Conservation (phyloP, 441 rosid species). For the Viola pubescens region DNA sequence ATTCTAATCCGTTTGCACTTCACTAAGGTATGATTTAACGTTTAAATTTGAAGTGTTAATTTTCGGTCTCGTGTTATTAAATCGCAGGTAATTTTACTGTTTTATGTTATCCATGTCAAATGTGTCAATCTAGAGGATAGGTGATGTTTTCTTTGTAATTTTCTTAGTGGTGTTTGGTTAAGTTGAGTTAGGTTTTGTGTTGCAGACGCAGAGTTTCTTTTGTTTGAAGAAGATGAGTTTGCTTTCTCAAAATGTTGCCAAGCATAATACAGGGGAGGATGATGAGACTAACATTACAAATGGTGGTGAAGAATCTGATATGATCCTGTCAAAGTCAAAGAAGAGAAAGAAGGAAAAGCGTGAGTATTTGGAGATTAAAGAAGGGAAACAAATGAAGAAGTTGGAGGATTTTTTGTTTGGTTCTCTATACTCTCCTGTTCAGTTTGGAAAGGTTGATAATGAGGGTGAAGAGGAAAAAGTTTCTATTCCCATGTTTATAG, state of each 20-base stretch:
- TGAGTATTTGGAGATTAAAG: constrained; percentile 37
- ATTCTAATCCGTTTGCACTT: too few relatives aligned
- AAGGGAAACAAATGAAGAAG: constrained; percentile 53
- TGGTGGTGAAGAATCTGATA: constrained; percentile 22
- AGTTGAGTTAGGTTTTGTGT: neutral
- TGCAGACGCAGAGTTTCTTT: neutral
- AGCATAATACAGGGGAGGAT: constrained; percentile 15
- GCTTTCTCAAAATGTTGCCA: constrained; percentile 1
- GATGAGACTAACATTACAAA: constrained; percentile 11
- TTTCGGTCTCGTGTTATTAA: too few relatives aligned
- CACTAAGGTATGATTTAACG: too few relatives aligned
- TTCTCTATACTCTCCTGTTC: constrained; percentile 65
- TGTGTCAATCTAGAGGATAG: too few relatives aligned
- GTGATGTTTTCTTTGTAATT: too few relatives aligned
- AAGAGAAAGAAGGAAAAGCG: constrained; percentile 46
- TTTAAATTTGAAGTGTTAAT: too few relatives aligned
- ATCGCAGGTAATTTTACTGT: too few relatives aligned
- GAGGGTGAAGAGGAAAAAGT: constrained; percentile 23
- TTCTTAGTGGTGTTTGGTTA: neutral
- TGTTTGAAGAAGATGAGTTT: constrained; percentile 16
- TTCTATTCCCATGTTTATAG: constrained; percentile 49
- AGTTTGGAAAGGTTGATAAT: constrained; percentile 43
- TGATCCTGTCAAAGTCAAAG: constrained; percentile 28
- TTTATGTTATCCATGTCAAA: too few relatives aligned
- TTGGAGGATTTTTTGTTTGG: constrained; percentile 70